Base-by-base conservation (phyloP, 257 asterid genomes). In the Henckelia pumila region DNA sequence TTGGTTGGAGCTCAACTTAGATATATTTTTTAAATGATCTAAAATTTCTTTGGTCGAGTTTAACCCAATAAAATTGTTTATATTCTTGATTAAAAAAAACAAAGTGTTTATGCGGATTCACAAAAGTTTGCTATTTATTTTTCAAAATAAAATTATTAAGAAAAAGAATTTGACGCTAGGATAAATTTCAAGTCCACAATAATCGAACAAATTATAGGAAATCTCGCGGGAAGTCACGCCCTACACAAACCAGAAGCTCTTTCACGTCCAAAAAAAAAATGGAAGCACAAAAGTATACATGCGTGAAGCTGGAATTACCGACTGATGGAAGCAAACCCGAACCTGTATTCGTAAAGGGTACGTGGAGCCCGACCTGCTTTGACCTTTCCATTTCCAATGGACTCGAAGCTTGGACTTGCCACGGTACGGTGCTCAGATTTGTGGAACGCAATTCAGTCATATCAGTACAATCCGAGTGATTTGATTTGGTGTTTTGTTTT, bases 271-370 rank as follows among this genome's bases (percentile, higher is more conserved):
- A 44, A 44, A 3, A 16, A 16, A 0, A 16, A 16, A 44, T 44
- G 53, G 53, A 44, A 1, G 17, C 19, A 16, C 53, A 44, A 17
- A 83, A 83, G 76, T 88, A 86, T 76, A 88, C 99, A 3, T 93
- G 97, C 80, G 71, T 90, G 82, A 93, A 93, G 61, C 86, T 93
- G 63, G 78, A 81, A 58, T 47, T 81, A 14, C 76, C 81, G 19
- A 16, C 16, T 64, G 76, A 61, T 50, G 69, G 73, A 55, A 64
- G 56, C 62, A 72, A 61, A 33, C 9, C 79, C 35, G 98, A 84
- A 71, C 71, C 83, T 66, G 33, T 93, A 49, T 93, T 93, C 74
- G 95, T 93, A 7, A 90, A 85, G 77, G 99, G 97, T 25, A 86
- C 89, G 0, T 93, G 96, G 95, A 78, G 70, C 73, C 76, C 89